Conservation (phyloP, 768 basidiomycete species). For the Pleurotus tuber-regium region DNA sequence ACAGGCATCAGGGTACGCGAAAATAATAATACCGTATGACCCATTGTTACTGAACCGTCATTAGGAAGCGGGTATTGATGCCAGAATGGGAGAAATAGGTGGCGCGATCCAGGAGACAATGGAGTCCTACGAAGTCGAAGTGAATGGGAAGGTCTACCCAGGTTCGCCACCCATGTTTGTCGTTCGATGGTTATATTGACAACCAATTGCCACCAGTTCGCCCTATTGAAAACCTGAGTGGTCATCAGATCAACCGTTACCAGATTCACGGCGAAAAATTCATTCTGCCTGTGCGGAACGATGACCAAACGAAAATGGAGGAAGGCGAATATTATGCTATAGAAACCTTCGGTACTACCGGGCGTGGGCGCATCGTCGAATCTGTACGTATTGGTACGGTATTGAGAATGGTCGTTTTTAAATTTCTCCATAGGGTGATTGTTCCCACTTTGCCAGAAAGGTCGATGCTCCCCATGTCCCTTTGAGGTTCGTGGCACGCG, state of each 20-base stretch:
- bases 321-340: constrained; percentile 99
- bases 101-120: constrained; percentile 96
- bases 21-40: constrained; percentile 11
- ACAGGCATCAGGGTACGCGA: constrained; percentile 90
- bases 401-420: neutral
- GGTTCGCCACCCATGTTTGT: constrained; percentile 42
- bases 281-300: constrained; percentile 83
- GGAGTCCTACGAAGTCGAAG: constrained; percentile 97
- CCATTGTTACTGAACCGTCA: constrained; percentile 5
- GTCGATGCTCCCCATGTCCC: constrained; percentile 69
- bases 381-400: constrained; percentile 41
- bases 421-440: constrained; percentile 64
- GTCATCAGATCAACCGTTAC: constrained; percentile 89
- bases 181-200: neutral
- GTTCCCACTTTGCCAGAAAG: constrained; percentile 87
- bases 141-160: constrained; percentile 78
- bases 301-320: constrained; percentile 96
- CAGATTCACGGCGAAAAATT: constrained; percentile 95
- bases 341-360: constrained; percentile 98
- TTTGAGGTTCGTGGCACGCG: constrained; percentile 66
- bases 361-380: constrained; percentile 84
- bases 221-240: constrained; percentile 89
- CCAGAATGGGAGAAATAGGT: constrained; percentile 88
- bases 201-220: constrained; percentile 58
- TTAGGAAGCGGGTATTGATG: constrained; percentile 96